Conservation (phyloP, 306 rosid genomes). For the Ormosia emarginata region DNA sequence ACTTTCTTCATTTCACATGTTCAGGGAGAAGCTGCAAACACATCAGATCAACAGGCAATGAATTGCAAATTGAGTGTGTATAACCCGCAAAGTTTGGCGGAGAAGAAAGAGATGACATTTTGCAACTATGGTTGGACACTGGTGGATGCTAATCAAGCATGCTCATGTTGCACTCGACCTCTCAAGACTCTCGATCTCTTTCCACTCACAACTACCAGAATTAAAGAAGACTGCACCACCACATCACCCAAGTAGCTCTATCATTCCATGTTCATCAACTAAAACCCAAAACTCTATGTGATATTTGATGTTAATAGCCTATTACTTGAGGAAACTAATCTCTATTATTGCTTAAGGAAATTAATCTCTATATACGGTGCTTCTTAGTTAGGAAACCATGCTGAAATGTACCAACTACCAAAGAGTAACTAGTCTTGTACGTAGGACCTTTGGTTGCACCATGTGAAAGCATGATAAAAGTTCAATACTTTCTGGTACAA, state of each 20-base stretch:
- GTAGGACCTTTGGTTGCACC: constrained; percentile 28
- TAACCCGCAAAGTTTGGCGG: constrained; percentile 31
- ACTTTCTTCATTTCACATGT: background rate
- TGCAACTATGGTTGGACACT: constrained; percentile 44
- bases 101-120: constrained; percentile 32
- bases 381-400: constrained; percentile 19
- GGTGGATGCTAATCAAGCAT: constrained; percentile 33
- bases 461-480: constrained; percentile 11
- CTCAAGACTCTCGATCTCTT: constrained; percentile 84
- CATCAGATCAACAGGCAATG: constrained; percentile 26
- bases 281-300: constrained; percentile 3
- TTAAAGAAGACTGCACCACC: constrained; percentile 56
- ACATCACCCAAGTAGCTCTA: background rate
- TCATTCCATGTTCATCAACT: background rate
- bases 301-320: constrained; percentile 10
- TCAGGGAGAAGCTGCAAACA: constrained; percentile 45
- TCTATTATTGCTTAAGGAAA: background rate
- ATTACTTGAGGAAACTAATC: background rate
- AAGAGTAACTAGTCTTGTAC: constrained; percentile 24
- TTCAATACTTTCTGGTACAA: constrained; percentile 13
- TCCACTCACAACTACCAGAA: constrained; percentile 57
- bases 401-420: background rate
- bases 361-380: background rate
- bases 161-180: constrained; percentile 41
- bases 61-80: constrained; percentile 36